Evolutionary conservation across 2,329 filamentous ascomycete species (phyloP), one percentile per base, ranked within the genome.

Genomic region (Arthrinium phaeospermum): DNA sequence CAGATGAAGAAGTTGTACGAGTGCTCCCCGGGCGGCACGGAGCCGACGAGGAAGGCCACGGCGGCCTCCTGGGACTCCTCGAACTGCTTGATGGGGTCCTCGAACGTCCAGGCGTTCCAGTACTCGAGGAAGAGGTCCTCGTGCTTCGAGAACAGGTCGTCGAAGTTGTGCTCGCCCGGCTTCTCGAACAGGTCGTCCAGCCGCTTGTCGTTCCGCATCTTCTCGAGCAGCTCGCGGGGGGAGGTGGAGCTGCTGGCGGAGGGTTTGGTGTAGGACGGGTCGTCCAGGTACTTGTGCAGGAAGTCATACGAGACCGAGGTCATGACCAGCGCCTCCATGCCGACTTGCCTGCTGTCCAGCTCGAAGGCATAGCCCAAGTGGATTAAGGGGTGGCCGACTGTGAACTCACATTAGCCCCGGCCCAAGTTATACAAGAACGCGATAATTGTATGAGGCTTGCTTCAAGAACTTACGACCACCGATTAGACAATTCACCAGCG

Each of bases 321-420:
- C 74, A 98, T 86, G 0, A 90, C 91, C 0, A 99, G 87, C 0
- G 95, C 93, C 85, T 99, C 96, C 83, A 98, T 96, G 68, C 92
- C 95, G 27, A 98, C 81, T 75, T 97, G 96, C 72, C 92, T 93
- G 76, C 90, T 96, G 74, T 93, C 90, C 77, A 98, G 87, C 84
- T 99, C 96, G 79, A 93, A 96, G 13, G 95, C 96, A 80, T 97
- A 98, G n/a, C 91, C 95, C 2, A 99, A 88, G 78, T 98, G 96
- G 72, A 98, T 96, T n/a, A 98, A 86, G 1, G 96, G 94, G 78
- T 98, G 94, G 24, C 93, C 96, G 73, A 98, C 93, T 96, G 75
- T 5, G 37, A 71, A 71, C 37, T 69, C 75, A 84, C 70, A 85
- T 81, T 71, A 71, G 67, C 22, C 12, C 10, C 10, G n/a, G 14